Evolutionary conservation across 192 early-diverging fungal species (phyloP).

Genomic region (Thoreauomyces humboldtii): DNA sequence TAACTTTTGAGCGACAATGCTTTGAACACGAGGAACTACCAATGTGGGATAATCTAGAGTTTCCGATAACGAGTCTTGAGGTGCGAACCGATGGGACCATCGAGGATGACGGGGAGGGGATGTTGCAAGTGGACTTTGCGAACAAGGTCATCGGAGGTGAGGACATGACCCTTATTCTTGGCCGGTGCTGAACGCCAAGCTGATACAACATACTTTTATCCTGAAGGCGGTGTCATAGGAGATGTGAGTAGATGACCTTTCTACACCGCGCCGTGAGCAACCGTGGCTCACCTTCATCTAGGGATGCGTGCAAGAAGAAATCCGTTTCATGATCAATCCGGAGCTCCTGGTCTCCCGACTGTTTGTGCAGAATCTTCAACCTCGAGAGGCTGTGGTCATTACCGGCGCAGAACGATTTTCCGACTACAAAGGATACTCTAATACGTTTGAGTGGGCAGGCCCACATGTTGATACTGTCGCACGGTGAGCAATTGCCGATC

Average conservation of each 20-base stretch:
- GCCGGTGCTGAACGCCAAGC: not conserved
- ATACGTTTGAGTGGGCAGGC: conserved; percentile 37
- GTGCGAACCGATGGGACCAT: conserved; percentile 36
- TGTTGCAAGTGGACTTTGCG: conserved; percentile 47
- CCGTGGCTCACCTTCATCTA: not conserved
- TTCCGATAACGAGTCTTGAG: not conserved
- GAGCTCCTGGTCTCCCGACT: conserved; percentile 45
- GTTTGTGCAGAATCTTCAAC: conserved; percentile 36
- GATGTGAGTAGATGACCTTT: conserved; percentile 21
- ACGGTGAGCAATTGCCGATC: no score
- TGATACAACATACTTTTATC: no score
- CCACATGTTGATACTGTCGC: conserved; percentile 18
- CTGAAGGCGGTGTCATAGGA: conserved; percentile 22
- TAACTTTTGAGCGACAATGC: conserved; percentile 41
- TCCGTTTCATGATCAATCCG: conserved; percentile 46
- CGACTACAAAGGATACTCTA: conserved; percentile 39
- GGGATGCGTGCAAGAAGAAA: conserved; percentile 54
- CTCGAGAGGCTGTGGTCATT: conserved; percentile 40
- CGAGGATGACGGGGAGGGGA: conserved; percentile 39
- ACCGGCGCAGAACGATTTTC: conserved; percentile 44
- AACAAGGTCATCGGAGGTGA: conserved; percentile 50
- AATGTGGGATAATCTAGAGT: conserved; percentile 14
- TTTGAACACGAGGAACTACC: conserved; percentile 23
- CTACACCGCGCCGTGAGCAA: not conserved
- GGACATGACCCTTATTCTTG: no score